phyloP scores from a whole-genome alignment of 352 stramenopile genomes.

The Phytophthora vignae region DNA sequence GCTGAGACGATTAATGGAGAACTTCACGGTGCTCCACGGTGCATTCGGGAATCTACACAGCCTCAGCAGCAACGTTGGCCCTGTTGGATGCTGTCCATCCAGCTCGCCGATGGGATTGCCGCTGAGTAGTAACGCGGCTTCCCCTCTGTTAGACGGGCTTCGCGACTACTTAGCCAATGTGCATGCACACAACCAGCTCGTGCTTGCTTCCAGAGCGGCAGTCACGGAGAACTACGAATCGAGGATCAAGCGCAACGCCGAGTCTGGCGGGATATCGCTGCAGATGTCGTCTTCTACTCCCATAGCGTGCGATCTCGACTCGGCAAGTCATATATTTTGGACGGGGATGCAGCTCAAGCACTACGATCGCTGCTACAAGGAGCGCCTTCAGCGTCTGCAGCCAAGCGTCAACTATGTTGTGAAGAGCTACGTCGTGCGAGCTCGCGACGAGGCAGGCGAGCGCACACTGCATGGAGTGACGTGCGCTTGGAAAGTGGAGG shows the following conservation, averaged over 20 bases:
- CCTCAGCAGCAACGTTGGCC: background rate
- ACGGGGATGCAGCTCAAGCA: slow-evolving; percentile 18
- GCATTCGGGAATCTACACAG: background rate
- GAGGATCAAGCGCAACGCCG: background rate
- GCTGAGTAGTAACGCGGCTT: background rate
- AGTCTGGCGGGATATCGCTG: background rate
- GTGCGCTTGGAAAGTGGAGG: slow-evolving; percentile 13
- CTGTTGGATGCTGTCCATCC: background rate
- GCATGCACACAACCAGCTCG: background rate
- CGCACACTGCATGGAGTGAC: slow-evolving; percentile 11
- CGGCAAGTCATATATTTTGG: slow-evolving; percentile 10
- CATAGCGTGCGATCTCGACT: slow-evolving; percentile 4
- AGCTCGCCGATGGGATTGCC: slow-evolving; percentile 1
- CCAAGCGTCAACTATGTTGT: slow-evolving; percentile 6
- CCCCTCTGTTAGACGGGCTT: background rate
- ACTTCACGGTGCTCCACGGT: background rate
- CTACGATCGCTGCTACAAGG: slow-evolving; percentile 12
- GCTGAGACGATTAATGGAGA: background rate
- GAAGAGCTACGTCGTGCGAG: slow-evolving; percentile 16
- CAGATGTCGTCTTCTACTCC: slow-evolving; percentile 12
- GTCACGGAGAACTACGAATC: background rate
- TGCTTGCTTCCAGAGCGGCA: background rate
- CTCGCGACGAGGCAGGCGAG: too few relatives aligned
- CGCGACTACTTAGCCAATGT: background rate
- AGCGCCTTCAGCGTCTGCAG: slow-evolving; percentile 12